phyloP scores from a whole-genome alignment of 192 early-diverging fungal genomes.

The Coemansia sp. region DNA sequence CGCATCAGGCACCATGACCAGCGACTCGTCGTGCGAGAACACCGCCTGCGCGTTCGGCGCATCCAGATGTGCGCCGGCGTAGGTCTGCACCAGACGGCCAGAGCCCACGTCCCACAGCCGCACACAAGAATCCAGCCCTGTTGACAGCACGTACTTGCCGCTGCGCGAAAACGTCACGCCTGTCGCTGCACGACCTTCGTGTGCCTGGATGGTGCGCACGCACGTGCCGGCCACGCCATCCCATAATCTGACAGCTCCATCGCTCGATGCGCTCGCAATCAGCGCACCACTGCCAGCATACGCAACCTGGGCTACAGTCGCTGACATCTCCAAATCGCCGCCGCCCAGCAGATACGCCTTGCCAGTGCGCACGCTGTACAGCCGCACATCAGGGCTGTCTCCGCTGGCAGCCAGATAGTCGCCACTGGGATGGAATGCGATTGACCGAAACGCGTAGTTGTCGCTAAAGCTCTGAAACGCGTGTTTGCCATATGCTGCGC shows the following conservation, averaged over 20 bases:
- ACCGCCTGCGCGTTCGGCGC: slow-evolving; percentile 37
- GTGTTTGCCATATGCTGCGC: slow-evolving; percentile 73
- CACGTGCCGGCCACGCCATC: slow-evolving; percentile 75
- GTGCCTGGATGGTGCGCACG: slow-evolving; percentile 75
- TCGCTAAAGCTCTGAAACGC: slow-evolving; percentile 85
- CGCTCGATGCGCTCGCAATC: slow-evolving; percentile 74
- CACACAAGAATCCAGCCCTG: slow-evolving; percentile 71
- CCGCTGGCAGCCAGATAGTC: slow-evolving; percentile 80
- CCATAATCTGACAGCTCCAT: slow-evolving; percentile 87
- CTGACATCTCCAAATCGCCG: slow-evolving; percentile 36
- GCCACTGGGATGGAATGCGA: slow-evolving; percentile 91
- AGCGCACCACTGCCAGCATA: slow-evolving; percentile 68
- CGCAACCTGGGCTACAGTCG: slow-evolving; percentile 60
- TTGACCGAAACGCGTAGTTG: slow-evolving; percentile 70
- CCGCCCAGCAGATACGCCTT: slow-evolving; percentile 70
- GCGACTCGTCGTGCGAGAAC: slow-evolving; percentile 69
- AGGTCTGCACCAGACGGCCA: slow-evolving; percentile 69
- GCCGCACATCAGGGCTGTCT: slow-evolving; percentile 73
- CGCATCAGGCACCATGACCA: slow-evolving; percentile 70
- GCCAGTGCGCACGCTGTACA: slow-evolving; percentile 82
- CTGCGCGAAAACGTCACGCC: slow-evolving; percentile 73
- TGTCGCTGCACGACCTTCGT: slow-evolving; percentile 70
- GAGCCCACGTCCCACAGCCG: slow-evolving; percentile 82
- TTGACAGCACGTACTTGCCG: slow-evolving; percentile 72
- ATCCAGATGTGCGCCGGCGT: slow-evolving; percentile 60